These are phyloP conservation scores for Phytopythium vexans DNA, from an alignment of 352 stramenopile genomes.

Conservation along the genomic window DNA sequence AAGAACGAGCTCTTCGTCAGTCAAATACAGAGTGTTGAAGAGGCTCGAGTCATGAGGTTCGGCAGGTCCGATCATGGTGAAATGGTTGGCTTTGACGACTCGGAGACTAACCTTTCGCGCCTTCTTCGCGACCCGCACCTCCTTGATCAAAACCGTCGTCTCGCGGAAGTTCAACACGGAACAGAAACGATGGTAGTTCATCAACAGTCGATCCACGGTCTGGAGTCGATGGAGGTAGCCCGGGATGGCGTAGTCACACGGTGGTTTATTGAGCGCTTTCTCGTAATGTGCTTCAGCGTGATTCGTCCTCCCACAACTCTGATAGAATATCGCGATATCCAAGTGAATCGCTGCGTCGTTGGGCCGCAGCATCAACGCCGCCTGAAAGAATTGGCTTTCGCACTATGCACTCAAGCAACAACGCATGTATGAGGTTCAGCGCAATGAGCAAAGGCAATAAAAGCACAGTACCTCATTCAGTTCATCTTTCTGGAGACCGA, in stretches of 20 bases:
- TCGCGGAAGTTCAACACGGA: conserved; percentile 60
- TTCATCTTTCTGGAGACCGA: conserved; percentile 20
- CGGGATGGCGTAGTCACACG: conserved; percentile 43
- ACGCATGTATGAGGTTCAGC: conserved; percentile 1
- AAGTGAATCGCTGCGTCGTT: conserved; percentile 47
- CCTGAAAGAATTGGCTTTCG: conserved; percentile 42
- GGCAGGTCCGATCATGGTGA: conserved; percentile 30
- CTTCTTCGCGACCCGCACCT: conserved; percentile 40
- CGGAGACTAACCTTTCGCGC: conserved; percentile 49
- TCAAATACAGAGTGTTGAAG: conserved; percentile 60
- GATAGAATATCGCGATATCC: conserved; percentile 56
- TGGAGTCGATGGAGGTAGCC: conserved; percentile 59
- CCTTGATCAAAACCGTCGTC: conserved; percentile 47
- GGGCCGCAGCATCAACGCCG: conserved; percentile 47
- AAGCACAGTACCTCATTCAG: conserved; percentile 28
- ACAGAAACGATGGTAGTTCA: conserved; percentile 73
- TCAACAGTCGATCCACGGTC: conserved; percentile 52
- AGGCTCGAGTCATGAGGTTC: conserved; percentile 23
- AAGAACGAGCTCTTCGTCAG: conserved; percentile 41
- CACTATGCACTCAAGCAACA: conserved; percentile 17
- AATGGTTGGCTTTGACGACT: conserved; percentile 60
- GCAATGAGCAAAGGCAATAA: not conserved
- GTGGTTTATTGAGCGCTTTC: conserved; percentile 32
- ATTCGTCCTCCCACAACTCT: conserved; percentile 34
- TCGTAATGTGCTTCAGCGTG: conserved; percentile 56